phyloP scores from a whole-genome alignment of 768 basidiomycete species.

The Glaciozyma antarctica region DNA sequence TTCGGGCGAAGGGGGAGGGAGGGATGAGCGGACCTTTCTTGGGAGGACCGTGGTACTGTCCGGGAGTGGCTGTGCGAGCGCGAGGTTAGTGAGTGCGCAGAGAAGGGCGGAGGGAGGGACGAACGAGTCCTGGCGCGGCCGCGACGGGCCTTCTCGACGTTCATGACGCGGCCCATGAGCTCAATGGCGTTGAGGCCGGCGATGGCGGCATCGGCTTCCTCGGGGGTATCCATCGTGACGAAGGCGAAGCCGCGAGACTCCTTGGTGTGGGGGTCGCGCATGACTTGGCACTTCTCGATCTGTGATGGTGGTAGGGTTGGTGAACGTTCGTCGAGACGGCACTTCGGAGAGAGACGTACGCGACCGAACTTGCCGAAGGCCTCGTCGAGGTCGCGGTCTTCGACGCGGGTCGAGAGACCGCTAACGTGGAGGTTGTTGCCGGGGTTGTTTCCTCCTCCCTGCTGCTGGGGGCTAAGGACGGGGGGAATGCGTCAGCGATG shows the following conservation, averaged over 20 bases:
- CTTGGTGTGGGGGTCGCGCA: conserved; percentile 58
- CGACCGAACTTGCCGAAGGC: conserved; percentile 80
- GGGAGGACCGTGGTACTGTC: conserved; percentile 86
- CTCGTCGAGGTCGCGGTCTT: conserved; percentile 77
- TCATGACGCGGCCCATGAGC: conserved; percentile 74
- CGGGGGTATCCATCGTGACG: conserved; percentile 69
- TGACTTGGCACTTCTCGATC: conserved; percentile 57
- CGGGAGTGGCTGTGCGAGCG: conserved; percentile 60
- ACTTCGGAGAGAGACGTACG: conserved; percentile 45
- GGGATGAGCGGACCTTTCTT: conserved; percentile 59
- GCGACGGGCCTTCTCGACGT: conserved; percentile 88
- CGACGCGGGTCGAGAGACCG: conserved; percentile 53
- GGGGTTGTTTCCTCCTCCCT: conserved; percentile 43
- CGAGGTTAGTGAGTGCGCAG: neutral
- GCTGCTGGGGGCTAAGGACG: neutral
- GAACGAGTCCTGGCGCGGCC: conserved; percentile 69
- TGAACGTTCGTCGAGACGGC: neutral
- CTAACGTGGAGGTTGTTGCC: conserved; percentile 62
- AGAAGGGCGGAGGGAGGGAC: conserved; percentile 6
- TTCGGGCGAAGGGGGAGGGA: no score
- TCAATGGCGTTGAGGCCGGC: conserved; percentile 73
- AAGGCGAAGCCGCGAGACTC: conserved; percentile 79
- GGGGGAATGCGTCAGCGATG: neutral
- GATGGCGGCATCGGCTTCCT: conserved; percentile 87
- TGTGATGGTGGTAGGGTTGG: conserved; percentile 35